Base-by-base conservation (phyloP, 2,329 filamentous ascomycete species). In the Raffaelea ambrosiae region DNA sequence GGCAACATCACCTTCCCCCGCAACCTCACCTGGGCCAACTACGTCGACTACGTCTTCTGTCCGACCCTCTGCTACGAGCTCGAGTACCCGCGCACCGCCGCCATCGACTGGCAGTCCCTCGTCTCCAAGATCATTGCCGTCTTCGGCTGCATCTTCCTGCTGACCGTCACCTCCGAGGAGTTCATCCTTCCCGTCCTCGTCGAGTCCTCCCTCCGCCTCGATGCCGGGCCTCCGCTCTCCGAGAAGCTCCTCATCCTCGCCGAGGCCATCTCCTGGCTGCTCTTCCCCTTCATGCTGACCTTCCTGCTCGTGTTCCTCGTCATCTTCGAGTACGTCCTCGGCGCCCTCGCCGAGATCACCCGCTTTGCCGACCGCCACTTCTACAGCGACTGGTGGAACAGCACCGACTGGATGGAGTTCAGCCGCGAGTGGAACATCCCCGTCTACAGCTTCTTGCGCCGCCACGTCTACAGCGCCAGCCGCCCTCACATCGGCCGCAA, bases 41-140 rank as follows among this genome's bases (percentile, higher is more conserved):
- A 87, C 61, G 55, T 79, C 49, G 93, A 97, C 69, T 97, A 84
- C 63, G 71, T 96, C 11, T 79, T 93, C 60, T 97, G 90, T 60
- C 93, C 93, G 16, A 98, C 93, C 0, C 77, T 98, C 19, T 98
- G 93, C 73, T 98, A 98, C 67, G 93, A 98, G 67, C 76, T 97
- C 44, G 91, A 97, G 63, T 98, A 97, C 63, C 93, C 93, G 2
- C 84, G 93, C 43, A 89, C 79, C 11, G 63, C 76, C 13, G 69
- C 72, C n/a, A 81, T 88, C 49, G 80, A 87, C 57, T 95, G 87
- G 83, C 75, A 80, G 19, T 84, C 89, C 54, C 77, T 97, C 40
- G 79, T 87, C 50, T 86, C 84, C 64, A 97, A 97, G 66, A 81
- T 88, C 20, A 66, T 90, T 16, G 93, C 93, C 42, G 86, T 93